Evolutionary conservation across 257 asterid genomes (phyloP), one percentile per base, ranked within the genome.

Genomic region (Solanum ossicruentum): DNA sequence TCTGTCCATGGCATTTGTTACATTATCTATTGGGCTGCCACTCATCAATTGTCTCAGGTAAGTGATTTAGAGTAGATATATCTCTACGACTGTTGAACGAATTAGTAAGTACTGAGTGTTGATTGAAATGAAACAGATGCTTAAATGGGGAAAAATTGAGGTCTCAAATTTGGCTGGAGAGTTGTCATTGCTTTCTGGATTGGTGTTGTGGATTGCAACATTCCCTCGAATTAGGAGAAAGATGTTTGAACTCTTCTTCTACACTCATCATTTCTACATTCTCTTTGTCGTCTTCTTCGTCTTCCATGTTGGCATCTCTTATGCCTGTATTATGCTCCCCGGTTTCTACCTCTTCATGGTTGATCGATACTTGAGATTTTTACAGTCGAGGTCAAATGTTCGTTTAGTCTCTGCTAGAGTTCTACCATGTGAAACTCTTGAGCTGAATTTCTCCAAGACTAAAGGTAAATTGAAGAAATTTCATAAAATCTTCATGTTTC

Each of bases 281-380:
- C 84, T 93, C 66, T 96, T 93, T 49, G 81, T 95, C 83, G 12
- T 95, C 85, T 96, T 96, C 94, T 96, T 91, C 56, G 89, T 93
- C 23, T 90, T 95, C 49, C 99, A 95, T 65, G 93, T 91, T 45
- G 96, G 99, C 63, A 84, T 93, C 7, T 55, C 89, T 49, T 92
- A 81, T 45, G 7, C 92, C 32, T 82, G 87, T 88, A 85, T 93
- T 18, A 90, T 90, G 93, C 94, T 96, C 63, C 99, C 99, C 0
- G 97, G 97, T 61, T 92, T 95, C 94, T 92, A 77, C 88, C 97
- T 96, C 92, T 96, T 96, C 93, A 56, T 91, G 85, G 67, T 96
- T 52, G 98, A 96, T 51, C 91, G 99, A 2, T 92, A 83, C 86
- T 84, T 96, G 70, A 84, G 99, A 43, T 93, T 95, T 91, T 86